These are phyloP conservation scores for Diaporthe nobilis DNA, from an alignment of 2,329 filamentous ascomycete species.

Conservation along the genomic window DNA sequence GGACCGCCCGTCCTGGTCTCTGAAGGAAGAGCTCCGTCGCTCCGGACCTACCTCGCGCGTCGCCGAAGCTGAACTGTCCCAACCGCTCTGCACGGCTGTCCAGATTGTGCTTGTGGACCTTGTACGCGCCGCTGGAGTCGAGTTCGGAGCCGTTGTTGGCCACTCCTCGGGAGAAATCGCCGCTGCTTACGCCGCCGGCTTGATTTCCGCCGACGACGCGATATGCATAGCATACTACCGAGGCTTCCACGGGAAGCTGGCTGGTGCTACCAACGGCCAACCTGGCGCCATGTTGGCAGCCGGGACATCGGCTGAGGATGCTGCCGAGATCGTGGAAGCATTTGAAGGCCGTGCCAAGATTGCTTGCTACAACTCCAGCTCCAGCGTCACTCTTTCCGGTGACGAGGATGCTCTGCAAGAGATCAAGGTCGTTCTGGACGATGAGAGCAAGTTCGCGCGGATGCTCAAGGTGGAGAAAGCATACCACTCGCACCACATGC, in stretches of 20 bases:
- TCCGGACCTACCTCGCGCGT: constrained; percentile 28
- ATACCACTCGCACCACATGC: constrained; percentile 61
- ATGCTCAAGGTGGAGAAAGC: constrained; percentile 57
- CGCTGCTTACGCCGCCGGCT: constrained; percentile 16
- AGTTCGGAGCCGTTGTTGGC: constrained; percentile 47
- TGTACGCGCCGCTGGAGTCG: constrained; percentile 45
- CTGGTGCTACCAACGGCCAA: neutral
- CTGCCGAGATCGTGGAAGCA: constrained; percentile 40
- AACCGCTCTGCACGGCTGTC: constrained; percentile 50
- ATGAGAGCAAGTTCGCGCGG: constrained; percentile 52
- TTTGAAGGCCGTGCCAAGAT: neutral
- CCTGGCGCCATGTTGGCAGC: constrained; percentile 33
- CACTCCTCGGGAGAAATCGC: constrained; percentile 46
- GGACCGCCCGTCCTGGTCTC: constrained; percentile 33
- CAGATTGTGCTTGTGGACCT: constrained; percentile 56
- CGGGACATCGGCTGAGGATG: neutral
- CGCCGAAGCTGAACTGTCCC: constrained; percentile 42
- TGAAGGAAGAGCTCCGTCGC: constrained; percentile 22
- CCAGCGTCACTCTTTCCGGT: constrained; percentile 48
- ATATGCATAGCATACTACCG: constrained; percentile 47
- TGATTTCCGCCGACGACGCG: constrained; percentile 41
- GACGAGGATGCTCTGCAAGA: constrained; percentile 49
- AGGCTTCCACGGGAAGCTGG: constrained; percentile 6
- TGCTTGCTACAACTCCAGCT: constrained; percentile 33
- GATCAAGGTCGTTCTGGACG: constrained; percentile 49